Base-by-base conservation (phyloP, 257 asterid genomes). In the Knoxia roxburghii region DNA sequence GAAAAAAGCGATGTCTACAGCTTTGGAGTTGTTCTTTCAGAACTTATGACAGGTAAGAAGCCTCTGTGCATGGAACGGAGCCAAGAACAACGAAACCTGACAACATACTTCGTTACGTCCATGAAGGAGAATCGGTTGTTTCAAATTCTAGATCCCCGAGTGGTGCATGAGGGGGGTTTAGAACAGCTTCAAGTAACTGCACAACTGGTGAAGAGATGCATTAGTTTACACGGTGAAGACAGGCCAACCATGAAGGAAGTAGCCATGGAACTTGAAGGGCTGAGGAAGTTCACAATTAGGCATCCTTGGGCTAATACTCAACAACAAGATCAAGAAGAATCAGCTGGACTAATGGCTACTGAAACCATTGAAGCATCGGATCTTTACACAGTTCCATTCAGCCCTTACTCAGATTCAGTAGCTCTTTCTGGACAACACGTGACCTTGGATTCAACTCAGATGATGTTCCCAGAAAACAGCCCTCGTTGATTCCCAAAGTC, bases 1-100 rank as follows among this genome's bases (percentile, higher is more conserved):
- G 85, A 77, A 29, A 86, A 86, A 64, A 84, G 90, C 15, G 93
- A 86, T 10, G 93, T 84, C 0, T 86, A 86, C 35, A 86, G 93
- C 53, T 86, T 86, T 21, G 93, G 86, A 0, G 87, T 84, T 1
- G 85, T 86, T 35, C 68, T 86, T 20, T 84, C 89, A 0, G 88
- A 86, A 74, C 77, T 86, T n/a, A 78, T 84, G 80, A 86, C 86
- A 0, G 82, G 83, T 6, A 56, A 79, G 48, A 82, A 75, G 65
- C 84, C 88, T 0, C 76, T 84, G 6, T 69, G 74, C 0, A 56
- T 7, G 14, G 68, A 64, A 1, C 56, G 30, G 12, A 52, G 3
- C 0, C 71, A 77, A 0, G 70, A 77, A 1, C 85, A 71, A 27
- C 70, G 71, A 30, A 84, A 76, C 64, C 51, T 86, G 50, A 75